Percentiles rank a stretch among this genome's conserved stretches.
phyloP scores from a whole-genome alignment of 2,329 filamentous ascomycete genomes.

The Graphilbum ipis-grandicollis region DNA sequence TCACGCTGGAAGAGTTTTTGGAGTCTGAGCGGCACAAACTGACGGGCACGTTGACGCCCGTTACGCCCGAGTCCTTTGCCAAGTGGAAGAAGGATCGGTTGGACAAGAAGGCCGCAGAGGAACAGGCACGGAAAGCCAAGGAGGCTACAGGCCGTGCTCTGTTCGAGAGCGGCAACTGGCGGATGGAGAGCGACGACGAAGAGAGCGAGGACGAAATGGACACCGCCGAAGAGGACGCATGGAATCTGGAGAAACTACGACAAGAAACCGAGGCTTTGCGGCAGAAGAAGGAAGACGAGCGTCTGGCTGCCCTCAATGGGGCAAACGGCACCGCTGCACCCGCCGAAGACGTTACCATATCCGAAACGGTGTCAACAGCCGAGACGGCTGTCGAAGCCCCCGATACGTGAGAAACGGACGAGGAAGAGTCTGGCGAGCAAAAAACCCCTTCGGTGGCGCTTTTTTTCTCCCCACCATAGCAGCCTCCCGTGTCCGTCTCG shows the following conservation, averaged over 20 bases:
- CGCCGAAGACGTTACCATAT: slow-evolving; percentile 8
- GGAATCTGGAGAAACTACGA: slow-evolving; percentile 70
- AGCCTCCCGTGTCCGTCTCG: too few relatives aligned
- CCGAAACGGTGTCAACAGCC: slow-evolving; percentile 4
- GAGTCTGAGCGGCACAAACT: slow-evolving; percentile 94
- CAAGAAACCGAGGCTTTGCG: slow-evolving; percentile 67
- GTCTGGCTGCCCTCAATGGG: slow-evolving; percentile 19
- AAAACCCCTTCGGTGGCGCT: too few relatives aligned
- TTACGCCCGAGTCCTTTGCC: slow-evolving; percentile 80
- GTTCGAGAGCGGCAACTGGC: slow-evolving; percentile 95
- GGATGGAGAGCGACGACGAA: slow-evolving; percentile 43
- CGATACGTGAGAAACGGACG: slow-evolving; percentile 9
- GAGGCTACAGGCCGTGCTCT: slow-evolving; percentile 88
- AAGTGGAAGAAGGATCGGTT: slow-evolving; percentile 94
- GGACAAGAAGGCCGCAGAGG: slow-evolving; percentile 90
- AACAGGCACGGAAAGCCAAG: slow-evolving; percentile 77
- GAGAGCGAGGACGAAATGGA: slow-evolving; percentile 45
- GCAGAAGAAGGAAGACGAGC: slow-evolving; percentile 62
- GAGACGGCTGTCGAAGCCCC: background rate
- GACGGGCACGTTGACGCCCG: slow-evolving; percentile 77
- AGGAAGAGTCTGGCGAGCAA: background rate
- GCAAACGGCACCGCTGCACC: background rate
- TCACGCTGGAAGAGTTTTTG: slow-evolving; percentile 93
- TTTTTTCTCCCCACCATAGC: too few relatives aligned
- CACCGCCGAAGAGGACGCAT: slow-evolving; percentile 27